These are phyloP conservation scores for Begonia peltatifolia DNA, from an alignment of 306 rosid species.

Conservation along the genomic window DNA sequence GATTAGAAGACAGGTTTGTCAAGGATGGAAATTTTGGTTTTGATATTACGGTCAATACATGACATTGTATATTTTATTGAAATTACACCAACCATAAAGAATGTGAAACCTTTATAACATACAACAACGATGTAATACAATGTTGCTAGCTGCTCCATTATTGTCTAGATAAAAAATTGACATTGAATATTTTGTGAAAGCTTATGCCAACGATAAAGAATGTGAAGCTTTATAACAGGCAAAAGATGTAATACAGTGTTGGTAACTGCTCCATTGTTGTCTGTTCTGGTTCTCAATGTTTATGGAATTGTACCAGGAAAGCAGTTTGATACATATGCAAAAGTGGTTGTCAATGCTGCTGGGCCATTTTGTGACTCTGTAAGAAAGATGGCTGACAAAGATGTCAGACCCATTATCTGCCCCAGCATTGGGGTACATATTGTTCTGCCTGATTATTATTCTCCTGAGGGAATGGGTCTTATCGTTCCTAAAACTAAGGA, in stretches of 20 bases:
- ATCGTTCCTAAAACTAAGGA: conserved; percentile 98
- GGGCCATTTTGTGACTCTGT: conserved; percentile 95
- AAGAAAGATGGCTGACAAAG: conserved; percentile 66
- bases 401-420: conserved; percentile 56
- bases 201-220: too few species aligned
- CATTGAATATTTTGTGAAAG: too few species aligned
- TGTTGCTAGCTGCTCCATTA: too few species aligned
- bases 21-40: too few species aligned
- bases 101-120: too few species aligned
- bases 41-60: too few species aligned
- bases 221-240: too few species aligned
- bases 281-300: conserved; percentile 19
- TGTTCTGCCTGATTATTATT: conserved; percentile 94
- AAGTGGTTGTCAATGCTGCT: conserved; percentile 87
- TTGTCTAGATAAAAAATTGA: too few species aligned
- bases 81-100: too few species aligned
- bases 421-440: conserved; percentile 97
- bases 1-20: too few species aligned
- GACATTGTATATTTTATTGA: too few species aligned
- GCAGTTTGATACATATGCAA: conserved; percentile 91
- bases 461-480: conserved; percentile 97
- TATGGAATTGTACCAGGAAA: conserved; percentile 35
- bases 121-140: too few species aligned
- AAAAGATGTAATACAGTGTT: neutral
- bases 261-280: conserved; percentile 1